Percentiles rank a stretch among this genome's conserved stretches.
These are phyloP conservation scores for Vicia villosa DNA, from an alignment of 306 rosid genomes.

Conservation along the genomic window DNA sequence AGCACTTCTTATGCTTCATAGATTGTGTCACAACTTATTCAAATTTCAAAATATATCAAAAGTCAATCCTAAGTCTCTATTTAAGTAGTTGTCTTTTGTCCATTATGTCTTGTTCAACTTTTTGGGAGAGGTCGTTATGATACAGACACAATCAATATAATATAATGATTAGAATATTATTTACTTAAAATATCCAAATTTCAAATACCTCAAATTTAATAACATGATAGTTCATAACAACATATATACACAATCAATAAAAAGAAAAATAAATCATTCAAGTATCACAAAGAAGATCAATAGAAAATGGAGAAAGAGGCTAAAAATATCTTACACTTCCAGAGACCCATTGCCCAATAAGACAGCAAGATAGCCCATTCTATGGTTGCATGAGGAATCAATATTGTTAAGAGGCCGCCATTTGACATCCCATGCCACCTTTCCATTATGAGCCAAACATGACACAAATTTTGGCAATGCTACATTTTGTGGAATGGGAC, in stretches of 20 bases:
- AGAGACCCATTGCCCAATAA: conserved; percentile 86
- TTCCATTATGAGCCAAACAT: conserved; percentile 92
- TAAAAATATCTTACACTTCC: conserved; percentile 83
- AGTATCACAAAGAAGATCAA: conserved; percentile 13
- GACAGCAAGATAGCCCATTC: conserved; percentile 95
- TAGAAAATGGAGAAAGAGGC: conserved; percentile 27
- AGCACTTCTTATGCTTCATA: conserved; percentile 6
- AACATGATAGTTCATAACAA: conserved; percentile 24
- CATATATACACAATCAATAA: conserved; percentile 12
- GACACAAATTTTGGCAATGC: conserved; percentile 71
- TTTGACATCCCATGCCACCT: conserved; percentile 98
- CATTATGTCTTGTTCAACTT: conserved; percentile 31
- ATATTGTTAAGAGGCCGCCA: conserved; percentile 66
- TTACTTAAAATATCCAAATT: conserved; percentile 20
- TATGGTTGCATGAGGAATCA: conserved; percentile 53
- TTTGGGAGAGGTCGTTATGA: neutral
- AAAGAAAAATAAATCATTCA: conserved; percentile 14
- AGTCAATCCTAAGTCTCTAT: conserved; percentile 14
- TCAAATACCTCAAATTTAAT: conserved; percentile 13
- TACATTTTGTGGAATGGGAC: conserved; percentile 51
- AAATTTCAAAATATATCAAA: conserved; percentile 22
- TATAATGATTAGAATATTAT: conserved; percentile 12
- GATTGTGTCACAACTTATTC: conserved; percentile 10
- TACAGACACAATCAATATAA: neutral
- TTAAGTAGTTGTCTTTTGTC: conserved; percentile 14